phyloP scores from a whole-genome alignment of 345 rosid genomes.

The Moricandia arvensis region DNA sequence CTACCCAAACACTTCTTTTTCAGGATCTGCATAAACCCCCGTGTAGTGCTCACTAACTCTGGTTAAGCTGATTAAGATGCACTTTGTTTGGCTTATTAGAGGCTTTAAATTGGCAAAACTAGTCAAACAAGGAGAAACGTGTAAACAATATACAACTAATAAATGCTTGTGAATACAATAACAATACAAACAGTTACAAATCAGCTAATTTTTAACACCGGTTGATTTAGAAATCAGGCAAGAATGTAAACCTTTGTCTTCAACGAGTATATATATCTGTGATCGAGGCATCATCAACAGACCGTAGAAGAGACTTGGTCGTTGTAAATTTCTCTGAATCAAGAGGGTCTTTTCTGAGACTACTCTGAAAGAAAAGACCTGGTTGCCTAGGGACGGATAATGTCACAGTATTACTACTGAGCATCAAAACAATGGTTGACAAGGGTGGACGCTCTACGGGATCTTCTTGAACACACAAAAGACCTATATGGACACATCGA shows the following conservation, averaged over 20 bases:
- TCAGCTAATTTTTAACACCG: background rate
- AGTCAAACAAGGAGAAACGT: background rate
- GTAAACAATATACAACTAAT: background rate
- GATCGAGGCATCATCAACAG: background rate
- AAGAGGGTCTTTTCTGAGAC: background rate
- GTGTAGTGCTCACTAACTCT: background rate
- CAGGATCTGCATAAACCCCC: background rate
- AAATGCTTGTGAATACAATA: background rate
- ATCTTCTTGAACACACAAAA: background rate
- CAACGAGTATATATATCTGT: background rate
- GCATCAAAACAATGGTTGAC: background rate
- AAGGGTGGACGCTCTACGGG: background rate
- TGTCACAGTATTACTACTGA: background rate
- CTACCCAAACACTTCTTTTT: constrained; percentile 9
- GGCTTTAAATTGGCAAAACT: background rate
- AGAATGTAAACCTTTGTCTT: background rate
- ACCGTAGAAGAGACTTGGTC: background rate
- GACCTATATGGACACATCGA: background rate
- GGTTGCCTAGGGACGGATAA: background rate
- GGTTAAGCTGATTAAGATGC: background rate
- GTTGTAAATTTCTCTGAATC: background rate
- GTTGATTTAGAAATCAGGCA: background rate
- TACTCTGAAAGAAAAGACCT: background rate
- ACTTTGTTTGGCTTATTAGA: background rate
- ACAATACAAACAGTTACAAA: background rate